Conservation (phyloP, 2,329 filamentous ascomycete species). For the Botrytis fragariae region DNA sequence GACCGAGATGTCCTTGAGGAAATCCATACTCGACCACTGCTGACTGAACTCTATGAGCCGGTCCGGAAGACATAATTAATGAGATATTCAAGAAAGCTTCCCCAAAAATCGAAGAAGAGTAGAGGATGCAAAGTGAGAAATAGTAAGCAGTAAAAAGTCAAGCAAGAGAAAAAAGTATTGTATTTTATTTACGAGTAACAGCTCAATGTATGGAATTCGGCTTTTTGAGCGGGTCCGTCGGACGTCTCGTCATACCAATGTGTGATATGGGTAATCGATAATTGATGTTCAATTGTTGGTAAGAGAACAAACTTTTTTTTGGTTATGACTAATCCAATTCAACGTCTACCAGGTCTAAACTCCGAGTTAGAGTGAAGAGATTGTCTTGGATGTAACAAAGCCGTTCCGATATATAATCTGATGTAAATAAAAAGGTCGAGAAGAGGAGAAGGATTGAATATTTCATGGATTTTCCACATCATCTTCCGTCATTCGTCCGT, state of each 20-base stretch:
- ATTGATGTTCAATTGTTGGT: neutral
- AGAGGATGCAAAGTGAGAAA: too few species aligned
- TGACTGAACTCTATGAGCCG: conserved; percentile 37
- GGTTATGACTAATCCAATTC: neutral
- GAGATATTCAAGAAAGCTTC: neutral
- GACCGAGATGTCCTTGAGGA: conserved; percentile 75
- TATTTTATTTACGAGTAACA: neutral
- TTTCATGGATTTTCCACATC: neutral
- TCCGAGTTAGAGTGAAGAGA: neutral
- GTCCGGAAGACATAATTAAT: conserved; percentile 32
- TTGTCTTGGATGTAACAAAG: neutral
- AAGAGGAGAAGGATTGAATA: neutral
- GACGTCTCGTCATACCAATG: conserved; percentile 8
- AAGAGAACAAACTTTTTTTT: neutral
- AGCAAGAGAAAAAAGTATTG: neutral
- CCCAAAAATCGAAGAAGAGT: neutral
- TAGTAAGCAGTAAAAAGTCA: neutral
- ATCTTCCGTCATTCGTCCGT: neutral
- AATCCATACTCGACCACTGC: conserved; percentile 51
- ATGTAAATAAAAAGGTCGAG: neutral
- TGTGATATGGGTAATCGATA: neutral
- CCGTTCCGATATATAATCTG: neutral
- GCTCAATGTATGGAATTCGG: neutral
- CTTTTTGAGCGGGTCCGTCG: conserved; percentile 13
- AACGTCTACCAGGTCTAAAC: neutral